Evolutionary conservation across 805 yeast genomes (phyloP).

Genomic region (Teunomyces tritomae): DNA sequence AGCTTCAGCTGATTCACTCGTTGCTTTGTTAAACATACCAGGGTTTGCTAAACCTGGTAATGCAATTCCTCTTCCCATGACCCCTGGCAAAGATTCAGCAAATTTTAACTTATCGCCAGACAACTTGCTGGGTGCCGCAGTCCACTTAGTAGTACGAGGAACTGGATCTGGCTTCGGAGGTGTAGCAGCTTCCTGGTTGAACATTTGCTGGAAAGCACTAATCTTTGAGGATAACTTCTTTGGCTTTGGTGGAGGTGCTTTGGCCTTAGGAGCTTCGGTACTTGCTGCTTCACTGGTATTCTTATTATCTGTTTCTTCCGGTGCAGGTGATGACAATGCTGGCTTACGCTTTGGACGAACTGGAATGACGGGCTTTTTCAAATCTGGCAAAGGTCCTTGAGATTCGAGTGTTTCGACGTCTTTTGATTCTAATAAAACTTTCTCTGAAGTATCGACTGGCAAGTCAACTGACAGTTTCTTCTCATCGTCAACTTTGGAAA

Average conservation of each 20-base stretch:
- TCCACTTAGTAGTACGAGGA: neutral
- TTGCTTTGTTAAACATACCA: slow-evolving; percentile 14
- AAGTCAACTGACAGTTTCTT: neutral
- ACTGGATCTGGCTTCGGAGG: slow-evolving; percentile 3
- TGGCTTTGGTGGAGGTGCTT: slow-evolving; percentile 63
- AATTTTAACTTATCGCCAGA: slow-evolving; percentile 44
- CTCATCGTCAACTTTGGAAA: neutral
- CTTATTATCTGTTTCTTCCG: neutral
- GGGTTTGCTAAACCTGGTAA: slow-evolving; percentile 56
- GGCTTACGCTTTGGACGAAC: slow-evolving; percentile 11
- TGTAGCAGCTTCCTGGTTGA: slow-evolving; percentile 35
- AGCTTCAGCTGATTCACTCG: slow-evolving; percentile 11
- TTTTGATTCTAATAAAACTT: neutral
- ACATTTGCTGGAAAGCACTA: slow-evolving; percentile 79
- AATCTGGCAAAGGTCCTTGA: neutral
- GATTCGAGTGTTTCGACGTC: neutral
- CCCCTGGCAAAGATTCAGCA: slow-evolving; percentile 58
- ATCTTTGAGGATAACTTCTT: slow-evolving; percentile 76
- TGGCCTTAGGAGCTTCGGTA: slow-evolving; percentile 10
- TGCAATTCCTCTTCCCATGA: slow-evolving; percentile 51
- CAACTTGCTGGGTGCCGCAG: slow-evolving; percentile 16
- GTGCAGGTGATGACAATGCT: neutral
- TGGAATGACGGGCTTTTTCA: slow-evolving; percentile 10
- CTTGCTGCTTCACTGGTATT: neutral
- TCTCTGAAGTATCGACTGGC: neutral